These are phyloP conservation scores for Nyctanthes arbortristis DNA, from an alignment of 257 asterid genomes.

Conservation along the genomic window DNA sequence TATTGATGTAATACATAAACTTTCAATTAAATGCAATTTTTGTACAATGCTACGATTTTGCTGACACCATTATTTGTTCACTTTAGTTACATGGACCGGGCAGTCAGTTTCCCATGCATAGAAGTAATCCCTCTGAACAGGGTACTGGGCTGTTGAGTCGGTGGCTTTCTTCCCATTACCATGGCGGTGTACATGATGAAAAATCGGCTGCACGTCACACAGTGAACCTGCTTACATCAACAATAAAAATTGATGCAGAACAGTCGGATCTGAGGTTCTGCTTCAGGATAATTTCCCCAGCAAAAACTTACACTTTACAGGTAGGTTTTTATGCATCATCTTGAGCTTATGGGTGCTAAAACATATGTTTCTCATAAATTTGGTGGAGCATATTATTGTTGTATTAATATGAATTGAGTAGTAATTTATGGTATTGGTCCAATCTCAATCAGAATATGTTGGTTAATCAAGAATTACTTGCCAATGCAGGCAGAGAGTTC, in stretches of 20 bases:
- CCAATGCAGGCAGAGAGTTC: slow-evolving; percentile 74
- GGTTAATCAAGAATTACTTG: slow-evolving; percentile 20
- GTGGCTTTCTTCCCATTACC: slow-evolving; percentile 92
- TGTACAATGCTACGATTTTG: slow-evolving; percentile 19
- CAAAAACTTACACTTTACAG: slow-evolving; percentile 84
- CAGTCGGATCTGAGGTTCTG: slow-evolving; percentile 83
- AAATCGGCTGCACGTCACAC: slow-evolving; percentile 75
- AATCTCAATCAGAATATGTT: slow-evolving; percentile 12
- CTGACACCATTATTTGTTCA: slow-evolving; percentile 31
- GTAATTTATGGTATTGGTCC: background rate
- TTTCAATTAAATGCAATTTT: slow-evolving; percentile 12
- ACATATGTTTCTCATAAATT: slow-evolving; percentile 3
- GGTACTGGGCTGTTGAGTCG: slow-evolving; percentile 78
- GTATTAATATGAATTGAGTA: background rate
- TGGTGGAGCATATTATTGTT: slow-evolving; percentile 14
- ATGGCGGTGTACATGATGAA: slow-evolving; percentile 78
- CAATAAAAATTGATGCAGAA: slow-evolving; percentile 78
- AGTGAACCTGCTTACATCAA: slow-evolving; percentile 78
- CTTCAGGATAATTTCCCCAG: slow-evolving; percentile 83
- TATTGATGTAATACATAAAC: slow-evolving; percentile 28
- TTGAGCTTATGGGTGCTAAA: background rate
- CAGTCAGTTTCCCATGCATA: slow-evolving; percentile 45
- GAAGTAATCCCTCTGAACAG: slow-evolving; percentile 58
- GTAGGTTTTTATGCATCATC: slow-evolving; percentile 32
- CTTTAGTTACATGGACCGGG: slow-evolving; percentile 59